Percentiles rank a stretch among this genome's conserved stretches.
phyloP scores from a whole-genome alignment of 257 asterid species.

The Lycium ferocissimum region DNA sequence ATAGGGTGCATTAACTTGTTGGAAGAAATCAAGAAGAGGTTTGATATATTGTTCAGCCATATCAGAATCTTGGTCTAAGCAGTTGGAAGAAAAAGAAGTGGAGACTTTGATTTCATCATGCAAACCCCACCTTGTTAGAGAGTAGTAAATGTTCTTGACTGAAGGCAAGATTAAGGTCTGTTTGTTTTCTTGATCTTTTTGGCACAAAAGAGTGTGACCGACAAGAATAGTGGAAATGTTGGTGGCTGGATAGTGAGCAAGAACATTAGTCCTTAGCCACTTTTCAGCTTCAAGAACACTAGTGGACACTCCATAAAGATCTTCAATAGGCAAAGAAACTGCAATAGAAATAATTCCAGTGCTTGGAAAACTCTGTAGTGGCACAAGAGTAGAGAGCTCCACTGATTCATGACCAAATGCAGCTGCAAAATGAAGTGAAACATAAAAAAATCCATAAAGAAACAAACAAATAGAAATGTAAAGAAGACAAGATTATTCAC shows the following conservation, averaged over 20 bases:
- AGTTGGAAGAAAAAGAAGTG: conserved; percentile 58
- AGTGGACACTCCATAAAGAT: conserved; percentile 54
- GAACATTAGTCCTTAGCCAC: conserved; percentile 69
- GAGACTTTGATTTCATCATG: conserved; percentile 66
- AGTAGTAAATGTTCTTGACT: conserved; percentile 66
- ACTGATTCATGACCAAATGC: conserved; percentile 62
- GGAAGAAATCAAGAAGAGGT: conserved; percentile 58
- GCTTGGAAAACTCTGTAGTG: conserved; percentile 27
- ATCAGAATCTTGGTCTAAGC: conserved; percentile 50
- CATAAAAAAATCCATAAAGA: background rate
- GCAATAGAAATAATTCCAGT: conserved; percentile 39
- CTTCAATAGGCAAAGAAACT: conserved; percentile 55
- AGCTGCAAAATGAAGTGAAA: conserved; percentile 21
- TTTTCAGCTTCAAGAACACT: conserved; percentile 75
- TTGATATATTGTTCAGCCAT: conserved; percentile 44
- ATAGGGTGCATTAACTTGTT: conserved; percentile 57
- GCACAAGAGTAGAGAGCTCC: conserved; percentile 45
- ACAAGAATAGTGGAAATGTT: conserved; percentile 64
- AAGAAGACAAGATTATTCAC: background rate
- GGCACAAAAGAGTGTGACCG: conserved; percentile 60
- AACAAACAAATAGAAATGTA: background rate
- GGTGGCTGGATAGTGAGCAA: conserved; percentile 68
- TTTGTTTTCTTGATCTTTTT: conserved; percentile 35
- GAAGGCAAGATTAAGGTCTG: conserved; percentile 59
- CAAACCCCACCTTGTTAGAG: conserved; percentile 96